Evolutionary conservation across 2,329 filamentous ascomycete species (phyloP), one percentile per base, ranked within the genome.

Genomic region (Penicillium griseofulvum): DNA sequence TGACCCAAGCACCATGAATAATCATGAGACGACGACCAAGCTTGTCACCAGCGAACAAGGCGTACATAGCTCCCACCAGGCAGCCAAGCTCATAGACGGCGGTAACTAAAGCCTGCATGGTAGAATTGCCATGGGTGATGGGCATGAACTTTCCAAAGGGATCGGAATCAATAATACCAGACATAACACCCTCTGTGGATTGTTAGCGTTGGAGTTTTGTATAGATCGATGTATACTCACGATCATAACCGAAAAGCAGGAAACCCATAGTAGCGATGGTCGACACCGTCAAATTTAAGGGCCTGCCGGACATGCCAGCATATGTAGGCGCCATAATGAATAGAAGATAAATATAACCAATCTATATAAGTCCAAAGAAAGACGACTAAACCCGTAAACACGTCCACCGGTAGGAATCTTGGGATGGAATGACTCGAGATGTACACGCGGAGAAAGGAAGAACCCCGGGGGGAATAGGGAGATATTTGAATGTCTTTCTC

Each of bases 241-340:
- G 82, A 56, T 84, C 81, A 65, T 83, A 84, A 53, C 81, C 81
- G 57, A 83, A 84, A n/a, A 83, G 77, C 28, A 85, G 68, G 73
- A 86, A 86, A 22, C 83, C 84, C 47, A 83, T 85, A 0, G 85
- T 87, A 4, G 85, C 83, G 26, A 87, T 79, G n/a, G 80, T 78
- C 1, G 85, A 85, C 44, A 88, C 79, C 37, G 80, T 74, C 57
- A 85, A 63, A 17, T 80, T 82, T 50, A 88, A 77, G 36, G 74
- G 75, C 61, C 76, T 78, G 68, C 86, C 86, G 34, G 80, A 81
- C 56, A 87, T 75, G 70, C 85, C 84, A 68, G 82, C 80, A 67
- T 78, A 87, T 17, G 67, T 79, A 60, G 81, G 78, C 60, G 80
- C 75, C 81, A 83, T 84, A 37, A 24, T 66, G 60, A 46, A 45